Percentiles rank a stretch among this genome's conserved stretches.
These are phyloP conservation scores for Digitaria exilis DNA, from an alignment of 202 grass and related monocot genomes.

Conservation along the genomic window DNA sequence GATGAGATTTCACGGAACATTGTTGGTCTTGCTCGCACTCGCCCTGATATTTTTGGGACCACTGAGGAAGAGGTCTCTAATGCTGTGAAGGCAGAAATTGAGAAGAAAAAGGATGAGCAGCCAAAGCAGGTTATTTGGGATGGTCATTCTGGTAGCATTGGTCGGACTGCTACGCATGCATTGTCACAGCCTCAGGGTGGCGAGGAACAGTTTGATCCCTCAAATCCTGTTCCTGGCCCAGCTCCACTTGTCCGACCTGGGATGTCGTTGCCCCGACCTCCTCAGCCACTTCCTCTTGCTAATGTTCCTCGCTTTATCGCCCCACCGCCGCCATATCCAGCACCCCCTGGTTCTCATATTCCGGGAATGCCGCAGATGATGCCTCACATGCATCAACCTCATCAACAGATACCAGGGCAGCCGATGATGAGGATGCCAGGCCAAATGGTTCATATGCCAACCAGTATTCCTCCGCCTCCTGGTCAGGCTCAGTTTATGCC, in stretches of 20 bases:
- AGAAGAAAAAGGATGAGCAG: constrained; percentile 96
- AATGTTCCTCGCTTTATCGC: constrained; percentile 75
- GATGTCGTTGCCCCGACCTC: constrained; percentile 65
- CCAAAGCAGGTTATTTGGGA: constrained; percentile 99
- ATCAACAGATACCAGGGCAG: constrained; percentile 57
- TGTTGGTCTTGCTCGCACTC: constrained; percentile 89
- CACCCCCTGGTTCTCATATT: constrained; percentile 37
- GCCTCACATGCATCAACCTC: constrained; percentile 57
- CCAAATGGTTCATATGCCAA: constrained; percentile 43
- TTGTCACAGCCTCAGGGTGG: constrained; percentile 64
- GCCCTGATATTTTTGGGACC: constrained; percentile 96
- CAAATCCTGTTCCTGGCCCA: constrained; percentile 60
- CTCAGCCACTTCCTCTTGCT: constrained; percentile 68
- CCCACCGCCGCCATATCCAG: background rate
- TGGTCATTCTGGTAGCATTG: constrained; percentile 96
- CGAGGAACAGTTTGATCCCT: constrained; percentile 64
- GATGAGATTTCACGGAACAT: constrained; percentile 97
- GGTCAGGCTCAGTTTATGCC: constrained; percentile 69
- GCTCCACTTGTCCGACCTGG: constrained; percentile 66
- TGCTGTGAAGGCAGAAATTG: constrained; percentile 94
- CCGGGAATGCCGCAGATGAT: constrained; percentile 65
- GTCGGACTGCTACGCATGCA: constrained; percentile 84
- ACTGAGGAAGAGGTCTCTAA: constrained; percentile 96
- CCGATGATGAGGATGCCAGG: constrained; percentile 56
- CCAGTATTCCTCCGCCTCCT: constrained; percentile 71